Conservation (phyloP, 768 basidiomycete species). For the Erythrobasidium yunnanense region DNA sequence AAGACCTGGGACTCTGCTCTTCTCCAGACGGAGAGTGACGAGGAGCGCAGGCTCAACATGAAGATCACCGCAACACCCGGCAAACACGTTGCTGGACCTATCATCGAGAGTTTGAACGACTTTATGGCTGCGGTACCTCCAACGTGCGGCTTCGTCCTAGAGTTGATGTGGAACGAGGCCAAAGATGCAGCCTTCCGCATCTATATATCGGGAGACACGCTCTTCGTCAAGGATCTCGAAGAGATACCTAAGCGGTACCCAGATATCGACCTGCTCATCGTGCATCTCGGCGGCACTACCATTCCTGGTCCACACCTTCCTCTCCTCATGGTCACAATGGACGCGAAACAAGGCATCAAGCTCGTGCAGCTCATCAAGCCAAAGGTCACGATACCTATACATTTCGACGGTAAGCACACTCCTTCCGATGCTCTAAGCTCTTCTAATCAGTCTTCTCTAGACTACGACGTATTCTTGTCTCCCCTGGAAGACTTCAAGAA, state of each 20-base stretch:
- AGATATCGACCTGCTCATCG: constrained; percentile 40
- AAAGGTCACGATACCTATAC: constrained; percentile 42
- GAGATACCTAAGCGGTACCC: constrained; percentile 41
- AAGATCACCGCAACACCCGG: constrained; percentile 39
- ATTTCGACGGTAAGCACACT: constrained; percentile 33
- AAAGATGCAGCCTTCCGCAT: constrained; percentile 28
- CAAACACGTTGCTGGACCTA: constrained; percentile 40
- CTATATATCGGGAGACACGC: constrained; percentile 40
- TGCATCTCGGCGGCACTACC: constrained; percentile 43
- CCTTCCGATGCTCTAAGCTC: neutral
- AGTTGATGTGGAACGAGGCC: constrained; percentile 28
- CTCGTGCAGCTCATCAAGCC: constrained; percentile 41
- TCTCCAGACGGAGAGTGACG: constrained; percentile 18
- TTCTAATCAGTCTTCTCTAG: constrained; percentile 1
- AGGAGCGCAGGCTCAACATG: constrained; percentile 15
- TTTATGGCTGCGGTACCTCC: constrained; percentile 40
- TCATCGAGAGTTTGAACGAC: constrained; percentile 36
- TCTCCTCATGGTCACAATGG: constrained; percentile 41
- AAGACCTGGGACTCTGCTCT: constrained; percentile 35
- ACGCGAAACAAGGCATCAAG: constrained; percentile 41
- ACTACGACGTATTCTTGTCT: constrained; percentile 39
- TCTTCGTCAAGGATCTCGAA: constrained; percentile 41
- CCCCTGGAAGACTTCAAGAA: constrained; percentile 41
- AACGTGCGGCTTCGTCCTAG: constrained; percentile 39
- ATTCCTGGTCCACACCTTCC: constrained; percentile 38